These are phyloP conservation scores for Magnolia kwangsiensis DNA, from an alignment of 164 flowering plant species.

Conservation along the genomic window DNA sequence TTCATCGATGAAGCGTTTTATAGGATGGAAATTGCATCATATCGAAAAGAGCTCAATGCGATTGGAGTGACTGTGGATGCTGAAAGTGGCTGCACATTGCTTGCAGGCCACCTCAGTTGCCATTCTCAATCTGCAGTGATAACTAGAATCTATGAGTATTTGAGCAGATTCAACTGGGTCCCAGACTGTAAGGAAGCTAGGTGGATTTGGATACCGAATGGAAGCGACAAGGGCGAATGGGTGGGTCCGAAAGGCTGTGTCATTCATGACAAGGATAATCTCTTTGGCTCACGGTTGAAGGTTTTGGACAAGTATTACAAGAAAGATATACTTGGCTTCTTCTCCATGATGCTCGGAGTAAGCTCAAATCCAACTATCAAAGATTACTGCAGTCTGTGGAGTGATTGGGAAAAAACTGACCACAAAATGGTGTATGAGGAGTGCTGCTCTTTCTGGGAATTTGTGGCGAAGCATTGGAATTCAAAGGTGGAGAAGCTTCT, in stretches of 20 bases:
- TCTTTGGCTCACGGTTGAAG: conserved; percentile 40
- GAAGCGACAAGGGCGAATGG: conserved; percentile 42
- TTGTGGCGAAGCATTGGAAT: conserved; percentile 31
- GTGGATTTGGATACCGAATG: conserved; percentile 56
- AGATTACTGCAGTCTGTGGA: conserved; percentile 57
- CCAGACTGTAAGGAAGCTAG: conserved; percentile 23
- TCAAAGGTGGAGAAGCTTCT: conserved; percentile 22
- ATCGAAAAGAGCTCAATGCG: conserved; percentile 36
- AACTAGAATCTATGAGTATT: conserved; percentile 40
- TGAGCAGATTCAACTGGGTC: conserved; percentile 34
- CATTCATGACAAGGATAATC: conserved; percentile 40
- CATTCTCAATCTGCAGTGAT: conserved; percentile 34
- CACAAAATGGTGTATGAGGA: conserved; percentile 27
- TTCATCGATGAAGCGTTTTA: conserved; percentile 61
- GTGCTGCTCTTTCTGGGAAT: conserved; percentile 58
- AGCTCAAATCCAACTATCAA: conserved; percentile 37
- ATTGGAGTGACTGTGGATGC: conserved; percentile 45
- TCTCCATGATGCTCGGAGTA: conserved; percentile 40
- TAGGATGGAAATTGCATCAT: conserved; percentile 35
- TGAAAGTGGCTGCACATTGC: conserved; percentile 33
- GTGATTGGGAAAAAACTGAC: conserved; percentile 41
- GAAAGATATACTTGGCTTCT: conserved; percentile 31
- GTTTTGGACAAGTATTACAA: conserved; percentile 47
- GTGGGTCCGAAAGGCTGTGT: conserved; percentile 44
- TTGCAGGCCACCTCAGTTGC: conserved; percentile 31